Base-by-base conservation (phyloP, 768 basidiomycete species). In the Calocera viscosa region DNA sequence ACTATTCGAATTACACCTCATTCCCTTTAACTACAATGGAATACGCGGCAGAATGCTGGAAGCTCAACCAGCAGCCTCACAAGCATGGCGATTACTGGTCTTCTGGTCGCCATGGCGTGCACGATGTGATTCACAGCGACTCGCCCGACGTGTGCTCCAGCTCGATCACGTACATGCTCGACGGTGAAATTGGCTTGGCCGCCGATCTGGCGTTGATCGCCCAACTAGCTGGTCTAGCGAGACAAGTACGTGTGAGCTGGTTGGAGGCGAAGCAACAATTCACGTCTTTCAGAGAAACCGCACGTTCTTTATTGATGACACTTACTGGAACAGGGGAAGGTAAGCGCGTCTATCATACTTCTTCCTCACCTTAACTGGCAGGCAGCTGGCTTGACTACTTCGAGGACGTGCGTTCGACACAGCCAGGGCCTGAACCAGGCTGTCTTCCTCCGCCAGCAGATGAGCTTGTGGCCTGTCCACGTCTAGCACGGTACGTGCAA, bases 281-380 rank as follows among this genome's bases (percentile, higher is more conserved):
- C 64, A 65, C 63, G 64, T 47, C 1, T 63, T 63, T 70, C 66
- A 68, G 87, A 78, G 81, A 67, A 83, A 84, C 70, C 77, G 83
- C 40, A 87, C 87, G 1, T 85, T 89, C 75, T 78, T 89, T 65
- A 77, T 89, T 2, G 83, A 87, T 67, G 87, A 89, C 73, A 82
- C 82, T 0, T 82, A 84, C 69, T 89, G 88, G 87, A 84, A 87
- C 73, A 82, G 87, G 66, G 87, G 86, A 77, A 85, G 82, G 85
- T 86, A 68, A 66, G 84, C 75, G 2, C 19, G 19, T 43, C 32
- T 32, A 16, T 26, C 16, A 33, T 10, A 2, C 28, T 60, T 34
- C 39, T 35, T 26, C 19, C 33, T 7, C 35, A 38, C 65, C 39
- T 24, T 66, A 49, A 49, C 69, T 41, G 65, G 34, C 41, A 26